A percentile compares a stretch with the other conserved stretches of the same genome.
These are phyloP conservation scores for Pseudocercospora ulei DNA, from an alignment of 2,329 filamentous ascomycete species.

Conservation along the genomic window DNA sequence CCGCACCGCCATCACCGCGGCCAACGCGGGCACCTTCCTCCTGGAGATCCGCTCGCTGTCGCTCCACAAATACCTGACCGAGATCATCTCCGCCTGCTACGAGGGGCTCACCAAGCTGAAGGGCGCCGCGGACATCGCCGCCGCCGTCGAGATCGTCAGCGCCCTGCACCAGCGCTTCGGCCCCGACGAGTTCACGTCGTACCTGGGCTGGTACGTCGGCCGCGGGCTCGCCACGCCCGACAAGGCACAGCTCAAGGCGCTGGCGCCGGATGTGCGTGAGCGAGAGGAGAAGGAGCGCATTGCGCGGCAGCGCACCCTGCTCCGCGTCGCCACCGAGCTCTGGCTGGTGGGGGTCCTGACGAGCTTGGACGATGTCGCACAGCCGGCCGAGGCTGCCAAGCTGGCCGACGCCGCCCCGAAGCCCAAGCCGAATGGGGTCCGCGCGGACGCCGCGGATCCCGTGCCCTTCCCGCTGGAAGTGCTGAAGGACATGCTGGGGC, in stretches of 20 bases:
- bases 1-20: constrained; percentile 73
- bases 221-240: constrained; percentile 86
- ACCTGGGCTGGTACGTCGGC: constrained; percentile 83
- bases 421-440: constrained; percentile 48
- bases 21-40: constrained; percentile 72
- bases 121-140: constrained; percentile 79
- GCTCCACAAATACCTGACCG: constrained; percentile 90
- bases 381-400: constrained; percentile 55
- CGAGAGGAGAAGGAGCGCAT: constrained; percentile 93
- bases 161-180: constrained; percentile 94
- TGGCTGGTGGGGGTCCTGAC: constrained; percentile 86
- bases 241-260: constrained; percentile 67
- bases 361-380: constrained; percentile 62
- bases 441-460: constrained; percentile 55
- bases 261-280: constrained; percentile 73
- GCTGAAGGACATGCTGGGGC: constrained; percentile 87
- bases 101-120: constrained; percentile 90
- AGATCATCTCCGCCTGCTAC: constrained; percentile 91
- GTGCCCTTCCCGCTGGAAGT: constrained; percentile 96
- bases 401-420: constrained; percentile 52
- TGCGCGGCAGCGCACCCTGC: constrained; percentile 69
- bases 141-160: constrained; percentile 84
- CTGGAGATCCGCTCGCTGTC: constrained; percentile 84
- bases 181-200: constrained; percentile 77
- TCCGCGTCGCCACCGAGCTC: constrained; percentile 86